Base-by-base conservation (phyloP, 1,284 basidiomycete genomes). In the Fomitopsis schrenkii region DNA sequence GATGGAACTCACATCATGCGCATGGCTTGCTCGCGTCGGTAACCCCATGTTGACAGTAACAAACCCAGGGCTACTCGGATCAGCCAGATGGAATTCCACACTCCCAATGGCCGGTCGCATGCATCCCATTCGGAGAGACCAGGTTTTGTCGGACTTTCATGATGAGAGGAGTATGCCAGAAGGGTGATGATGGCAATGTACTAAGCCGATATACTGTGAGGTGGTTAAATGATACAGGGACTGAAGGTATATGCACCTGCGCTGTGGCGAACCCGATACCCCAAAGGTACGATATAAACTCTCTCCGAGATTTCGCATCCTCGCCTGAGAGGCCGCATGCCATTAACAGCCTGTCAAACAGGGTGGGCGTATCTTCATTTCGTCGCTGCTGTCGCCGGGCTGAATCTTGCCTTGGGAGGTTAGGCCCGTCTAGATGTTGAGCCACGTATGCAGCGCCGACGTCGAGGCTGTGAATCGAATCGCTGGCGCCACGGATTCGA, bases 71-170 rank as follows among this genome's bases (percentile, higher is more conserved):
- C 67, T 5, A 84, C 83, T 63, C 88, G 80, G 26, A 80, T 75
- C 28, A 87, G 72, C 88, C 91, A 93, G 4, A 93, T 74, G 55
- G 80, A 80, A 60, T 86, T 82, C 91, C 90, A 93, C 3, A 79
- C 75, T 0, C 90, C 90, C 12, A 93, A 72, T 5, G 90, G 90
- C 22, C 83, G 79, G 58, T 79, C 79, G 65, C 90, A 92, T 0
- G 87, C 87, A 22, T 72, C 69, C 81, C 89, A 90, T 74, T 92
- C 89, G 58, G 78, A 81, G 50, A 77, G 59, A 1, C 66, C 68
- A 1, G 75, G 73, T 56, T 77, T 62, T 0, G 74, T 79, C 10
- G 83, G 83, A 67, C 85, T 90, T 64, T 77, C 75, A 41, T 77
- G 76, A 42, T 76, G 71, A 1, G 82, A 79, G 9, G 84, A 80